These are phyloP conservation scores for Tolypocladium guangdongense DNA, from an alignment of 2,329 filamentous ascomycete genomes.

Conservation along the genomic window DNA sequence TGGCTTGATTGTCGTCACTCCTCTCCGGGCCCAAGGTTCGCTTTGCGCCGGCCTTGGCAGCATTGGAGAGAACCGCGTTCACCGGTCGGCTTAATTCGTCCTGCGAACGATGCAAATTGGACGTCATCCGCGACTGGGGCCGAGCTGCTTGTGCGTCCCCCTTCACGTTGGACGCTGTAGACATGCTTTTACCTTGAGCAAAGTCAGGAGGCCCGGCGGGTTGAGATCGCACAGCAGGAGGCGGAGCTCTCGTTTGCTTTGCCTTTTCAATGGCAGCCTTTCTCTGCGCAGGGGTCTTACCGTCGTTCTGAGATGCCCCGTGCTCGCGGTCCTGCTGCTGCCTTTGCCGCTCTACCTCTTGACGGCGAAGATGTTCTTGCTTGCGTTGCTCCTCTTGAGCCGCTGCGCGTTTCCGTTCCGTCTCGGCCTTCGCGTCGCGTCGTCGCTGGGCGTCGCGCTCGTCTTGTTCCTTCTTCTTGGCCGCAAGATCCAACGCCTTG, in stretches of 20 bases:
- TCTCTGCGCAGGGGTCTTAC: conserved; percentile 55
- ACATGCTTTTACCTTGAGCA: conserved; percentile 16
- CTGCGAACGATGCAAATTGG: conserved; percentile 37
- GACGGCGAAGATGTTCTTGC: conserved; percentile 46
- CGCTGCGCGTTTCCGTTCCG: conserved; percentile 64
- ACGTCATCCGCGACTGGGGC: conserved; percentile 48
- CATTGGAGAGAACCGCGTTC: conserved; percentile 47
- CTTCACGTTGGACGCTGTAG: conserved; percentile 12
- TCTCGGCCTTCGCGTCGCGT: conserved; percentile 69
- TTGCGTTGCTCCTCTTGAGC: conserved; percentile 53
- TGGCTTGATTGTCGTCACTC: conserved; percentile 41
- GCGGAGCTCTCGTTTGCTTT: conserved; percentile 52
- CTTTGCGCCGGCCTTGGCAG: conserved; percentile 55
- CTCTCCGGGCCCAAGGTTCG: conserved; percentile 58
- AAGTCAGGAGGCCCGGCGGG: conserved; percentile 40
- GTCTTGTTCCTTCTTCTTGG: conserved; percentile 76
- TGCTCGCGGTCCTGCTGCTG: conserved; percentile 50
- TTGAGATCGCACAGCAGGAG: conserved; percentile 46
- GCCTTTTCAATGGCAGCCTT: conserved; percentile 54
- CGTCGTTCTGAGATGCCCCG: conserved; percentile 49
- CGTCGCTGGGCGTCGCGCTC: conserved; percentile 70
- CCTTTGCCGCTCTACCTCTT: conserved; percentile 51
- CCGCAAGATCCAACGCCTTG: conserved; percentile 63
- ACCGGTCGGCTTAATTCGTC: conserved; percentile 52
- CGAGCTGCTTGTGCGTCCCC: conserved; percentile 25